Evolutionary conservation across 345 rosid genomes (phyloP), one percentile per base, ranked within the genome.

Genomic region (Rhodomyrtus tomentosa): DNA sequence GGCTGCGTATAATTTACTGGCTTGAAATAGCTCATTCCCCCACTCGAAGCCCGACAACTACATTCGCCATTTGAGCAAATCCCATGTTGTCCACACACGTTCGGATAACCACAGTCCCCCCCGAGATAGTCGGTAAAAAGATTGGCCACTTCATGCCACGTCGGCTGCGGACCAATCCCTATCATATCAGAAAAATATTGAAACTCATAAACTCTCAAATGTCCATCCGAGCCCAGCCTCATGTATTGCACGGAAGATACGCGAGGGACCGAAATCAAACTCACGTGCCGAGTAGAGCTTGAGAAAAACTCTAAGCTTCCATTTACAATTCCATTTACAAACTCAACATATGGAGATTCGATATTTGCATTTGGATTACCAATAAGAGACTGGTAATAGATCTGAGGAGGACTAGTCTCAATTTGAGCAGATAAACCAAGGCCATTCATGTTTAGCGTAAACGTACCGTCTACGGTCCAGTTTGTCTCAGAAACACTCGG

Each of bases 361-460:
- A 12, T 36, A 48, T 10, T 83, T 8, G 79, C 27, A 21, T 38
- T 18, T 1, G 29, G 24, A 27, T 48, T n/a, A 48, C 1, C 87
- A 82, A 49, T 53, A 81, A 5, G 82, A 80, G 6, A 10, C 25
- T 38, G 4, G 6, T 53, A 55, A 80, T 83, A 87, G 13, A 38
- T 42, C 14, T 55, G 84, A 1, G 86, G 59, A 53, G 83, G 87
- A 62, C 73, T 51, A 29, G 88, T 82, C 45, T 83, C 87, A 1
- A 88, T 50, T 54, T 24, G 82, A 82, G 85, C 90, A 51, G 79
- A 18, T 21, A 85, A 29, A 27, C 86, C 87, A 55, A 58, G 9
- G 48, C 55, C 68, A 5, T 50, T 52, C 68, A 87, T 32, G 22
- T 83, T 38, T 52, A 88, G 29, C 6, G 85, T 83, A 50, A 82